Evolutionary conservation across 2,329 filamentous ascomycete genomes (phyloP).

Genomic region (Lomentospora prolificans): DNA sequence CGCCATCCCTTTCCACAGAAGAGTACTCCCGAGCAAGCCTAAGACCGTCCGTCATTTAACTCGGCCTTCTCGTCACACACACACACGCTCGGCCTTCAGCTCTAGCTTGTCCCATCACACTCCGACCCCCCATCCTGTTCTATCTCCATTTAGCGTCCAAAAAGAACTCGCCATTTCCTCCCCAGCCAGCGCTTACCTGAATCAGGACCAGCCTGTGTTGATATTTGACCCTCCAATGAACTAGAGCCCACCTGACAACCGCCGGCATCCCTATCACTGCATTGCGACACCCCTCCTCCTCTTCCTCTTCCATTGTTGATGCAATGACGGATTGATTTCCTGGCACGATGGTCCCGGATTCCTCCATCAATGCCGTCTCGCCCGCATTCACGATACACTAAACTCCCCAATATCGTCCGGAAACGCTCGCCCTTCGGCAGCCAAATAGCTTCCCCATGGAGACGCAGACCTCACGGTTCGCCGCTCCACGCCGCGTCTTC

Average conservation of each 20-base stretch:
- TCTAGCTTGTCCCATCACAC: too few species aligned
- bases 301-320: background rate
- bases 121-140: background rate
- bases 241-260: background rate
- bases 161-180: background rate
- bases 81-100: background rate
- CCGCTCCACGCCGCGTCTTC: constrained; percentile 23
- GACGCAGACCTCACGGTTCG: constrained; percentile 12
- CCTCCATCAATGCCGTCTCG: background rate
- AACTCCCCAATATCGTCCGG: background rate
- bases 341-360: background rate
- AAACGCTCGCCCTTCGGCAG: background rate
- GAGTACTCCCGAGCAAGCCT: too few species aligned
- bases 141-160: background rate
- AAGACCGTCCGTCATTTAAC: too few species aligned
- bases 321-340: background rate
- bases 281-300: background rate
- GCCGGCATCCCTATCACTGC: background rate
- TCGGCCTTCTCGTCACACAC: too few species aligned
- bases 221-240: background rate
- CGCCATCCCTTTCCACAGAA: too few species aligned
- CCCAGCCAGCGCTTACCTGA: background rate
- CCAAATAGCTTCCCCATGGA: constrained; percentile 1
- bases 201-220: background rate
- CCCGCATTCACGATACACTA: background rate